A percentile compares a stretch with the other conserved stretches of the same genome.
Conservation (phyloP, 768 basidiomycete species). For the Termitomyces sp. region DNA sequence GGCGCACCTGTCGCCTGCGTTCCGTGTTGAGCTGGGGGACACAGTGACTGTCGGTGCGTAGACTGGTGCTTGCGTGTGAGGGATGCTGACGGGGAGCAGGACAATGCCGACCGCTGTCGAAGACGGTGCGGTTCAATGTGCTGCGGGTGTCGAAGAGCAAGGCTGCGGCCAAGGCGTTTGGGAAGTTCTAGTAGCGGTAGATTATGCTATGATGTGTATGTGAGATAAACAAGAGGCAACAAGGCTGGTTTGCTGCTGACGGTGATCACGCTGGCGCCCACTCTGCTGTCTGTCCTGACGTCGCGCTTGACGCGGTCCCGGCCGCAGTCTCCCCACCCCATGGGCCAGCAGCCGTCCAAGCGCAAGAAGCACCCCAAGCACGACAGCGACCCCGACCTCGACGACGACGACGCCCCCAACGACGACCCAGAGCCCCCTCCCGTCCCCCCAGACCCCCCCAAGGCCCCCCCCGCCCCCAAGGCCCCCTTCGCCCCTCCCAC, state of each 20-base stretch:
- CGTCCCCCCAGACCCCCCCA: slow-evolving; percentile 20
- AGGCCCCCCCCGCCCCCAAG: slow-evolving; percentile 26
- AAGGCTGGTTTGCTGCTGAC: neutral
- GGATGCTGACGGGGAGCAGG: slow-evolving; percentile 37
- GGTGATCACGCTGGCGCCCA: slow-evolving; percentile 66
- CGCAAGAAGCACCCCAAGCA: slow-evolving; percentile 65
- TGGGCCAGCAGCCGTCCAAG: slow-evolving; percentile 85
- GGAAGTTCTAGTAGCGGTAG: slow-evolving; percentile 65
- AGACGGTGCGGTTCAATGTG: slow-evolving; percentile 99
- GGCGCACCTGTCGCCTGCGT: slow-evolving; percentile 94
- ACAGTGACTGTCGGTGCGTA: slow-evolving; percentile 88
- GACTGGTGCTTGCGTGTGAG: neutral
- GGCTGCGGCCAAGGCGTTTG: slow-evolving; percentile 85
- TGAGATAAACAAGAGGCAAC: slow-evolving; percentile 17
- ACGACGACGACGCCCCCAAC: slow-evolving; percentile 34
- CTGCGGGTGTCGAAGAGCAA: slow-evolving; percentile 92
- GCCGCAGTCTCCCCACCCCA: slow-evolving; percentile 69
- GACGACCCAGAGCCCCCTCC: slow-evolving; percentile 22
- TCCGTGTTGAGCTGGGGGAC: slow-evolving; percentile 96
- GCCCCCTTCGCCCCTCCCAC: slow-evolving; percentile 26
- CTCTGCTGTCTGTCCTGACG: slow-evolving; percentile 70
- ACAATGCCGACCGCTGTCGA: slow-evolving; percentile 98
- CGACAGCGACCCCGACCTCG: slow-evolving; percentile 53
- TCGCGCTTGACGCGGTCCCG: slow-evolving; percentile 68
- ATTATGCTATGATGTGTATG: neutral